Evolutionary conservation across 2,329 filamentous ascomycete species (phyloP), one percentile per base, ranked within the genome.

Genomic region (Cryphonectria radicalis): DNA sequence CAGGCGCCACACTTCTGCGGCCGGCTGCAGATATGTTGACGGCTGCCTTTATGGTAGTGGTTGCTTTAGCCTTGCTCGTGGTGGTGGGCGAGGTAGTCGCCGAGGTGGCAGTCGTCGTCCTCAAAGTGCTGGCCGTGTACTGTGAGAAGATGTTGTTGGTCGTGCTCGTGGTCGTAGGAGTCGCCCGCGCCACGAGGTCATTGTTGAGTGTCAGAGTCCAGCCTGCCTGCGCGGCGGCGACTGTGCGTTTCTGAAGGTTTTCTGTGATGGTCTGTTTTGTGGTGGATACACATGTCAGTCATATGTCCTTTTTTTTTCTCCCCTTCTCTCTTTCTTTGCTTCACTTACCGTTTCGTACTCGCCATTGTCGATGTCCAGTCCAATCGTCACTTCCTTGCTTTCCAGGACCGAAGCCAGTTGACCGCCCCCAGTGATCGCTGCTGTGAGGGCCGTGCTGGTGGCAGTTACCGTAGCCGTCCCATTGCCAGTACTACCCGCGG

Each of bases 321-420:
- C 28, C 28, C 28, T 28, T 32, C 25, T 28, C 10, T 59, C 25
- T 14, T 32, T 59, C 2, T 25, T 13, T 25, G 3, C 8, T 25
- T 25, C 25, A 55, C 67, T 25, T 40, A 68, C 67, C 46, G 63
- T 62, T 17, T 62, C 66, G 69, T 66, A 73, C 35, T 70, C 69
- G 32, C 67, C 71, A 55, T 70, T 67, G 68, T 67, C 66, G n/a
- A 73, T 8, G 50, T 73, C 57, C 46, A 73, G 46, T 4, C 66
- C 71, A 14, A 73, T 63, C 2, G 63, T 67, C 46, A 73, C 60
- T 25, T 43, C 11, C 25, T 25, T n/a, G 63, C 43, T 55, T 25
- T 32, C 68, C 14, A 63, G 35, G 11, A 43, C 28, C 43, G 68
- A 40, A 22, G 28, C 55, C 42, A 57, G 32, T 8, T 46, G 25